Evolutionary conservation across 768 basidiomycete species (phyloP).

Genomic region (Leccinum truebloodii): DNA sequence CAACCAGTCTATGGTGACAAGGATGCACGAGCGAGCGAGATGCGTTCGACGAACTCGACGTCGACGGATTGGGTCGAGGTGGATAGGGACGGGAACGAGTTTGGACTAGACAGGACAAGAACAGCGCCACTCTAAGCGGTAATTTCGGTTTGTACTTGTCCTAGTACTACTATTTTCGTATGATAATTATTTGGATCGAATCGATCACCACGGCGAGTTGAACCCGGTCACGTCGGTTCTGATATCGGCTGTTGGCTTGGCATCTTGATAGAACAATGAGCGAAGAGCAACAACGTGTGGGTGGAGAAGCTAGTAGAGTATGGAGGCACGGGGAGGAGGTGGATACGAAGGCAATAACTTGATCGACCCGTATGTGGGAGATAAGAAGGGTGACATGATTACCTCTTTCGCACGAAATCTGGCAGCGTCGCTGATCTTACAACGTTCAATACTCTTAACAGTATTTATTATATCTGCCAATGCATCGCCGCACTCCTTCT

Average conservation of each 20-base stretch:
- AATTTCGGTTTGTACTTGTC: too few species aligned
- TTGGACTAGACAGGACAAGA: conserved; percentile 1
- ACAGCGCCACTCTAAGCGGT: conserved; percentile 12
- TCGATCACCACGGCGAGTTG: too few species aligned
- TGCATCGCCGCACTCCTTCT: conserved; percentile 33
- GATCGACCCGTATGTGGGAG: neutral
- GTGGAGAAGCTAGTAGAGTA: neutral
- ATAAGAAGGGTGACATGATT: neutral
- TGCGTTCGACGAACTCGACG: conserved; percentile 24
- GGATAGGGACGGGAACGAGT: conserved; percentile 17
- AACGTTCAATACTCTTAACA: neutral
- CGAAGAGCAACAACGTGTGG: neutral
- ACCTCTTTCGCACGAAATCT: neutral
- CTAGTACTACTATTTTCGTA: neutral
- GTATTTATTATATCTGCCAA: conserved; percentile 3
- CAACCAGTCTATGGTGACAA: too few species aligned
- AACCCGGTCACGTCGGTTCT: too few species aligned
- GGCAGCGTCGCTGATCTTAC: neutral
- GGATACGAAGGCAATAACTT: neutral
- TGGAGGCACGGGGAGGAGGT: neutral
- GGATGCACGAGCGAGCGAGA: neutral
- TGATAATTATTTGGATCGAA: neutral
- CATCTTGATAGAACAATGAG: neutral
- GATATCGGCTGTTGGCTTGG: too few species aligned
- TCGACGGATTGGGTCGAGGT: conserved; percentile 24